Conservation (phyloP, 257 asterid species). For the Solanum tarijense region DNA sequence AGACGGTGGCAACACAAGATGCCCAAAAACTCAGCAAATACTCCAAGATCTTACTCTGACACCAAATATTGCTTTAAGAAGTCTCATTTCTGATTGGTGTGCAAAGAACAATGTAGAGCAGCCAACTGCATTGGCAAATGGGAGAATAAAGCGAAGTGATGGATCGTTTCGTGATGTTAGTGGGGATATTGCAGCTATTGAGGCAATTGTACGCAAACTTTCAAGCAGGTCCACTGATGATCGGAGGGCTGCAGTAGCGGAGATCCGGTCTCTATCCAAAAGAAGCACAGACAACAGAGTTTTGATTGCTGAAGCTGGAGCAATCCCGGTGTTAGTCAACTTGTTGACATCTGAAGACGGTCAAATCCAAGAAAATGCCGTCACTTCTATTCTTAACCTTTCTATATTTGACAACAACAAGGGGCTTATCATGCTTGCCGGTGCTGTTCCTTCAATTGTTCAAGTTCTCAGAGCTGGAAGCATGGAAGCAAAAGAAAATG, state of each 20-base stretch:
- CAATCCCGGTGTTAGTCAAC: conserved; percentile 69
- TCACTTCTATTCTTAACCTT: conserved; percentile 77
- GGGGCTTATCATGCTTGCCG: conserved; percentile 80
- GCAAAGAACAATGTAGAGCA: conserved; percentile 54
- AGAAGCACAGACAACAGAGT: conserved; percentile 87
- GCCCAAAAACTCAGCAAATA: conserved; percentile 95
- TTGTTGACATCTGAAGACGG: conserved; percentile 59
- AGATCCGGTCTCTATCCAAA: conserved; percentile 79
- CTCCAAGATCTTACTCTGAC: conserved; percentile 75
- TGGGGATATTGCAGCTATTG: conserved; percentile 57
- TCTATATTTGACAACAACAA: conserved; percentile 77
- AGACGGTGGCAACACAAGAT: conserved; percentile 82
- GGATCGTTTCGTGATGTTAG: conserved; percentile 85
- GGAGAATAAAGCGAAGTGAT: conserved; percentile 65
- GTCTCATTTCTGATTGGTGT: conserved; percentile 85
- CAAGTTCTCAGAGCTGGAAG: conserved; percentile 88
- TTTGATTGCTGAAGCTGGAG: conserved; percentile 87
- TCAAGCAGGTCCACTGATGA: conserved; percentile 54
- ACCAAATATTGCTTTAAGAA: conserved; percentile 68
- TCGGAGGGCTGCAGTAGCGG: conserved; percentile 61
- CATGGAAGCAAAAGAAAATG: conserved; percentile 87
- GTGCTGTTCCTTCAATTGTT: conserved; percentile 82
- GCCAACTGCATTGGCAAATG: conserved; percentile 37
- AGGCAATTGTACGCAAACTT: conserved; percentile 58
- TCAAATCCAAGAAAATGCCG: conserved; percentile 73